Evolutionary conservation across 1,284 basidiomycete genomes (phyloP).

Genomic region (Ustilago loliicola): DNA sequence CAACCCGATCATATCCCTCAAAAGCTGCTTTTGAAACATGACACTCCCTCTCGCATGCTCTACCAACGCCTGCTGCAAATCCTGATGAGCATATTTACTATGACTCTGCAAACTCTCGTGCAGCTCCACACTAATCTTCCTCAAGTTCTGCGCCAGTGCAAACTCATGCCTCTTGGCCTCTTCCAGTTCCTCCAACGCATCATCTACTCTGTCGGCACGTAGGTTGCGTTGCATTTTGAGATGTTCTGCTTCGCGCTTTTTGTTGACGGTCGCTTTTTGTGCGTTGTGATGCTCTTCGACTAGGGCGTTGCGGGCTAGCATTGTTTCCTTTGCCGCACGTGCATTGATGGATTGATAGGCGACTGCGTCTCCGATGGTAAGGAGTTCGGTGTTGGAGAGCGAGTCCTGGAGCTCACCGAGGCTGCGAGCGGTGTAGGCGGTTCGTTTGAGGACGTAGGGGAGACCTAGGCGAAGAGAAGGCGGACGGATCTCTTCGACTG

Average conservation of each 20-base stretch:
- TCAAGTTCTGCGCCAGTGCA: slow-evolving; percentile 52
- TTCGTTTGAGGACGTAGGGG: slow-evolving; percentile 43
- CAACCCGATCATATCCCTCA: slow-evolving; percentile 50
- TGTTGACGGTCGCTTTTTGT: slow-evolving; percentile 51
- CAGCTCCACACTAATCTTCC: slow-evolving; percentile 49
- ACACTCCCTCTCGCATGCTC: slow-evolving; percentile 60
- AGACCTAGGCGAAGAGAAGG: slow-evolving; percentile 42
- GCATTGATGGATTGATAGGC: slow-evolving; percentile 65
- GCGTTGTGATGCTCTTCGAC: slow-evolving; percentile 65
- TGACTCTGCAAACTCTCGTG: slow-evolving; percentile 59
- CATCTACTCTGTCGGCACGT: slow-evolving; percentile 57
- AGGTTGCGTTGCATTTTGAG: slow-evolving; percentile 50
- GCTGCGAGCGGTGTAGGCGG: slow-evolving; percentile 39
- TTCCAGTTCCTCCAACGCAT: slow-evolving; percentile 59
- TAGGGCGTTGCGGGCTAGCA: slow-evolving; percentile 64
- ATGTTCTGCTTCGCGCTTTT: slow-evolving; percentile 59
- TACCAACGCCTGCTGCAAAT: slow-evolving; percentile 56
- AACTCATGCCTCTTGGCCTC: slow-evolving; percentile 59
- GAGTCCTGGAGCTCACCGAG: slow-evolving; percentile 48
- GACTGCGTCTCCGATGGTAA: slow-evolving; percentile 57
- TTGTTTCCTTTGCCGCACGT: slow-evolving; percentile 59
- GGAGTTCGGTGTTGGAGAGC: slow-evolving; percentile 47
- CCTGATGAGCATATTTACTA: slow-evolving; percentile 60
- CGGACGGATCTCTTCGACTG: slow-evolving; percentile 50
- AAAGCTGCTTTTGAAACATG: slow-evolving; percentile 38